These are phyloP conservation scores for Paramecium biaurelia DNA, from an alignment of 73 alveolate genomes.

Conservation along the genomic window DNA sequence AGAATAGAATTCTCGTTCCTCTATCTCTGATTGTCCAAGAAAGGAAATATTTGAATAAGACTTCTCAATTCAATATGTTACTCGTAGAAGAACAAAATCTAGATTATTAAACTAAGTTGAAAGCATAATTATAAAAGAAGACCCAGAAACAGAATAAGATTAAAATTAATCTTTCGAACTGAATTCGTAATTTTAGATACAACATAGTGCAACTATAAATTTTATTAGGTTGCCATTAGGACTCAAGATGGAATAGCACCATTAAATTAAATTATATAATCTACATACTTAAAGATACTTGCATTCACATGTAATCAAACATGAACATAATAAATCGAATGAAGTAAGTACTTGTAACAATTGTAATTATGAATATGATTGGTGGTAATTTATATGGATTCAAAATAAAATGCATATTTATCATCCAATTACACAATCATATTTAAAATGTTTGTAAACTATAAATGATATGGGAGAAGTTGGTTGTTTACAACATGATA, in stretches of 20 bases:
- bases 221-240: not conserved
- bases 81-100: not conserved
- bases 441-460: not conserved
- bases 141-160: constrained; percentile 19
- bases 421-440: not conserved
- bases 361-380: not conserved
- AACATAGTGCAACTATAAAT: not conserved
- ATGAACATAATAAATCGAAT: not conserved
- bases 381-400: not conserved
- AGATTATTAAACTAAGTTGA: not conserved
- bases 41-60: not conserved
- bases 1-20: not conserved
- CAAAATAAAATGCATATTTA: not conserved
- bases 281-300: not conserved
- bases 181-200: not conserved
- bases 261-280: not conserved
- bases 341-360: constrained; percentile 4
- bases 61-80: not conserved
- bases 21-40: not conserved
- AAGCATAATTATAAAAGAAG: not conserved
- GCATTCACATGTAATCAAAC: not conserved
- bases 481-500: not conserved
- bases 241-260: not conserved
- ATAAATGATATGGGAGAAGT: not conserved
- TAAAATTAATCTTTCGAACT: not conserved